Base-by-base conservation (phyloP, 441 rosid genomes). In the Theobroma grandiflorum region DNA sequence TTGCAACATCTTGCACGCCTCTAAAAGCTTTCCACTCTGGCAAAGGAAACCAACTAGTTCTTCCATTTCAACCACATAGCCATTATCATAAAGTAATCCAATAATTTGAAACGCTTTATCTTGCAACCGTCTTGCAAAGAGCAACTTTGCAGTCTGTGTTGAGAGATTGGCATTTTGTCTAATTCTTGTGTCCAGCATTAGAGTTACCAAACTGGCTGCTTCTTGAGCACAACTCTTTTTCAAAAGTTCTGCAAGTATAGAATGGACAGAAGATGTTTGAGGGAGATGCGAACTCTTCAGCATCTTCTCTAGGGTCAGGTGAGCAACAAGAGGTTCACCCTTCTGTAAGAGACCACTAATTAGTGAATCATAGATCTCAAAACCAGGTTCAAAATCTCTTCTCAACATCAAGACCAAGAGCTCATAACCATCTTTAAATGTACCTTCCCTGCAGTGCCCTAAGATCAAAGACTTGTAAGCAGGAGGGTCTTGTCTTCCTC, bases 401-500 rank as follows among this genome's bases (percentile, higher is more conserved):
- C 94, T 88, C 66, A 95, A 80, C 99, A 93, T 95, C 76, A 89
- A 88, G 65, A 90, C 89, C 87, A 92, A 82, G 50, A 95, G 86
- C 82, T 90, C 87, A 65, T 89, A 90, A 55, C 90, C 99, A 64
- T 87, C 87, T 83, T 85, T 83, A 65, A 82, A 87, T 35, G 85
- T 76, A 49, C 94, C 92, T 84, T 93, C 97, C 88, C 79, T 89
- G 76, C 93, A 93, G 79, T 90, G 93, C 72, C 99, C 98, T 80
- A 73, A 82, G 82, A 95, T 93, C 88, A 93, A 83, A 68, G 91
- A 91, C 87, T 79, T 83, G 85, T 86, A 95, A 76, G 91, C 86
- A 72, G 87, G 76, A 78, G 97, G 98, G 88, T 95, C 95, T 82
- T 90, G 99, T 22, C 73, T 87, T 81, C 99, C 99, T 81, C 91